phyloP scores from a whole-genome alignment of 2,329 filamentous ascomycete species.

The Colletotrichum echinochloae region DNA sequence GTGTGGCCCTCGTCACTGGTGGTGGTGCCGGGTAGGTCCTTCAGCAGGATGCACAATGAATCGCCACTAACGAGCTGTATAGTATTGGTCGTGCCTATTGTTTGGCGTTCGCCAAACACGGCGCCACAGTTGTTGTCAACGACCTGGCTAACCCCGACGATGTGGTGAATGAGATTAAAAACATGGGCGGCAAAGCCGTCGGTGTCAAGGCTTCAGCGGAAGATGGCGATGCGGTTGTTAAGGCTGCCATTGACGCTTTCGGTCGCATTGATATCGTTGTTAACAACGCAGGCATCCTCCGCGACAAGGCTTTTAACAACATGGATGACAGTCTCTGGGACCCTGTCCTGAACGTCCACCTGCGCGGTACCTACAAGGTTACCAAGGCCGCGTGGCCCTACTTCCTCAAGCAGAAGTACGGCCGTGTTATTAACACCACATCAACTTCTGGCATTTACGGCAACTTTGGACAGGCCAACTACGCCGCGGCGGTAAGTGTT shows the following conservation, averaged over 20 bases:
- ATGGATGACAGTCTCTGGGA: constrained; percentile 97
- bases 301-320: constrained; percentile 97
- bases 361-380: constrained; percentile 94
- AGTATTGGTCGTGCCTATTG: constrained; percentile 92
- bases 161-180: constrained; percentile 92
- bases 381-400: constrained; percentile 98
- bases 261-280: constrained; percentile 94
- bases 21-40: constrained; percentile 78
- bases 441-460: constrained; percentile 98
- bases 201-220: constrained; percentile 95
- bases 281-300: constrained; percentile 98
- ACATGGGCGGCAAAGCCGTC: constrained; percentile 87
- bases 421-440: constrained; percentile 95
- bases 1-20: constrained; percentile 88
- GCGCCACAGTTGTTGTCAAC: constrained; percentile 91
- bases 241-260: constrained; percentile 92
- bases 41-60: constrained; percentile 10
- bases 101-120: constrained; percentile 86
- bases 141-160: constrained; percentile 93
- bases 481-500: constrained; percentile 81
- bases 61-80: constrained; percentile 34
- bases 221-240: constrained; percentile 90
- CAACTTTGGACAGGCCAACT: constrained; percentile 99
- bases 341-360: constrained; percentile 90
- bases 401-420: constrained; percentile 98